Evolutionary conservation across 805 yeast species (phyloP), one percentile per base, ranked within the genome.

Genomic region (Candida morakotiae): DNA sequence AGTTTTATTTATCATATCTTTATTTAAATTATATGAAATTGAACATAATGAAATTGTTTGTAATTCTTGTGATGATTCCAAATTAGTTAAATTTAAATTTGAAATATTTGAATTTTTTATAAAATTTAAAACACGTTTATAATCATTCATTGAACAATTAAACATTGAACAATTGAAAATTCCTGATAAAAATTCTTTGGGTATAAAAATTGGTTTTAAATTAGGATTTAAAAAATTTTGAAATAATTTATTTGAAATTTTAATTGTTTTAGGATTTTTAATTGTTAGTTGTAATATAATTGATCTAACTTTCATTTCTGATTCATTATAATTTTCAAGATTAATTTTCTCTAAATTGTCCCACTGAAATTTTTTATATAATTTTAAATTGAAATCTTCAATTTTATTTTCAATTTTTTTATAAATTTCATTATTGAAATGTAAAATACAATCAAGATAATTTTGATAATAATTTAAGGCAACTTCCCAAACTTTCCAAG

Each of bases 31-130:
- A 47, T 69, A 79, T 0, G 83, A 77, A 13, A 83, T 55, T 3
- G 82, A 67, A 25, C 73, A 64, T 5, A 81, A 56, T 0, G 85
- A 82, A 6, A 71, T 64, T 3, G 76, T 70, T 52, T 79, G 83
- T 19, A 81, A 54, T 13, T 74, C 75, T 9, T 52, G 46, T 9
- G 32, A n/a, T 2, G 45, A 49, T 4, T 46, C 31, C 2, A 52
- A 52, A 39, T 65, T 55, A 4, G 73, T 52, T 42, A 71, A 62
- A 9, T 58, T 59, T 47, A 62, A 52, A 9, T 62, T 60, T 4
- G 77, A 69, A 2, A 67, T 66, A 30, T 69, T 64, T 5, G 80
- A 65, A 39, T 69, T 68, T 43, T 77, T 77, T 9, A 71, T 73
- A 14, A 81, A 52, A 22, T 75, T 76, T 23, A 72, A 56, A 5